Conservation (phyloP, 1,139 yeast genomes). For the Sugiyamaella paludigena region DNA sequence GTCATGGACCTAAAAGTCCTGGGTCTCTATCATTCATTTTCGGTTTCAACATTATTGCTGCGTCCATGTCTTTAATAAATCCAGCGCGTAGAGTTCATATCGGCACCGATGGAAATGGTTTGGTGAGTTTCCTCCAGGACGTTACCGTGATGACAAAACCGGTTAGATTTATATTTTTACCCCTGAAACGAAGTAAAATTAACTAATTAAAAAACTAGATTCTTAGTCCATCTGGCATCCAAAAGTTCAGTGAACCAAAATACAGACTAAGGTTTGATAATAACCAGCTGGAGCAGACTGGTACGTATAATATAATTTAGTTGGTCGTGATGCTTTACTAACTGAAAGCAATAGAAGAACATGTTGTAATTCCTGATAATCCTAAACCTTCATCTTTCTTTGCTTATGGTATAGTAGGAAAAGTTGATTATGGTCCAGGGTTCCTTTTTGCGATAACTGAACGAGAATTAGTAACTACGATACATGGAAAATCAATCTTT, state of each 20-base stretch:
- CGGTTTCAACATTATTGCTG: background rate
- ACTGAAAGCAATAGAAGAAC: background rate
- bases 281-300: conserved; percentile 8
- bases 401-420: conserved; percentile 25
- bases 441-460: conserved; percentile 24
- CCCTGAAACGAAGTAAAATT: background rate
- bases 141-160: too few species aligned
- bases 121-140: conserved; percentile 5
- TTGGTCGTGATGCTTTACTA: background rate
- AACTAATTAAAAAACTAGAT: background rate
- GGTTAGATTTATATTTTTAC: background rate
- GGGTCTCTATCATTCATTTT: too few species aligned
- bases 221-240: background rate
- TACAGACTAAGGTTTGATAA: conserved; percentile 7
- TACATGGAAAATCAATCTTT: conserved; percentile 18
- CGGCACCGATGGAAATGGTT: conserved; percentile 2
- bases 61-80: conserved; percentile 7
- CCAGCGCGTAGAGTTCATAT: conserved; percentile 5
- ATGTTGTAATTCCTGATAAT: background rate
- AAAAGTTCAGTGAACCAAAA: background rate
- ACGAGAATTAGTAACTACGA: conserved; percentile 18
- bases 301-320: background rate
- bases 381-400: background rate
- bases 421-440: conserved; percentile 25
- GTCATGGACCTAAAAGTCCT: too few species aligned